Evolutionary conservation across 441 rosid genomes (phyloP).

Genomic region (Dalechampia spathulata): DNA sequence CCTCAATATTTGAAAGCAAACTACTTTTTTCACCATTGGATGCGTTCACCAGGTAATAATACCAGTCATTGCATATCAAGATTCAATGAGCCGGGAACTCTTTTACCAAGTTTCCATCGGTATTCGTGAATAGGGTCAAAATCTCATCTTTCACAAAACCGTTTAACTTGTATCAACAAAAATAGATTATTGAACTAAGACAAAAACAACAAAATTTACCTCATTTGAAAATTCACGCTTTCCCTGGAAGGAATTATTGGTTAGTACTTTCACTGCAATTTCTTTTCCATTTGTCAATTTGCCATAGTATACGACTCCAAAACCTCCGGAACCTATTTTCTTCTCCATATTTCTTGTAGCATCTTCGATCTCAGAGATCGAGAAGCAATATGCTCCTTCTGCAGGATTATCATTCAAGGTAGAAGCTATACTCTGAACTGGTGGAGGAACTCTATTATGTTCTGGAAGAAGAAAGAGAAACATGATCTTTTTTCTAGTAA

Average conservation of each 20-base stretch:
- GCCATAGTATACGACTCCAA: constrained; percentile 90
- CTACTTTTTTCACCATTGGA: no score
- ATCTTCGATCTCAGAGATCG: constrained; percentile 60
- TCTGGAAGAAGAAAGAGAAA: constrained; percentile 28
- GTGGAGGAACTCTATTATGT: constrained; percentile 29
- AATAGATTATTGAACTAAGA: no score
- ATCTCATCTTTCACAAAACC: no score
- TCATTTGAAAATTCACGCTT: constrained; percentile 90
- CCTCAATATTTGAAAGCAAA: no score
- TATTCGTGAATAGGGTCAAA: no score
- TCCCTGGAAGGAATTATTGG: constrained; percentile 80
- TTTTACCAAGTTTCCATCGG: no score
- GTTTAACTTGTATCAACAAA: no score
- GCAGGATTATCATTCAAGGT: constrained; percentile 56
- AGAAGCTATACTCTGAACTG: constrained; percentile 44
- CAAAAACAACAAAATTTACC: constrained; percentile 35
- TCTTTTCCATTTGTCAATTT: constrained; percentile 75
- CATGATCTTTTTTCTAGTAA: constrained; percentile 13
- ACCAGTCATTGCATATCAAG: no score
- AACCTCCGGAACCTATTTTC: constrained; percentile 97
- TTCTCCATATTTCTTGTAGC: constrained; percentile 74
- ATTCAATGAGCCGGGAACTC: no score
- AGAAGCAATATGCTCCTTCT: constrained; percentile 80
- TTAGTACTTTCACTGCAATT: constrained; percentile 87
- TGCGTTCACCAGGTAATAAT: no score